Base-by-base conservation (phyloP, 805 yeast genomes). In the Sugiyamaella americana region DNA sequence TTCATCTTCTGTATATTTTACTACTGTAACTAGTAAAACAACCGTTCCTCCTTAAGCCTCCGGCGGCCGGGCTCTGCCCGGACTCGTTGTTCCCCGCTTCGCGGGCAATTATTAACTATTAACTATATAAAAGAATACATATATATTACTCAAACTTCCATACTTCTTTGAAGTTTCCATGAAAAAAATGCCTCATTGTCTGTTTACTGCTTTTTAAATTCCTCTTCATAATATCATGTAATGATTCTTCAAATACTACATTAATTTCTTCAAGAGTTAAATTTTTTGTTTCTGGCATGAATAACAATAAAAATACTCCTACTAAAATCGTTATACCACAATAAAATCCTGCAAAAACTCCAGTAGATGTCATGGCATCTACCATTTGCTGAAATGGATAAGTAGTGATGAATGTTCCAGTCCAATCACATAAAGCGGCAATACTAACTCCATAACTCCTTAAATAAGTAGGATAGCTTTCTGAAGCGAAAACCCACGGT, bases 311-410 rank as follows among this genome's bases (percentile, higher is more conserved):
- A 20, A 45, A 21, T 20, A 41, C 21, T n/a, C 45, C 48, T 16
- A 24, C 46, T 4, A 37, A 3, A n/a, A 44, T 19, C 34, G 38
- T 24, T 4, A 44, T 17, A 5, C 48, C 48, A 8, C 47, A 40
- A 21, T 43, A 43, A 22, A 39, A 44, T 26, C 44, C 48, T n/a
- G 48, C 45, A 32, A 44, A 44, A 4, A 44, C 48, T 8, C 48
- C 48, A 10, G 48, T 44, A 3, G 48, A 44, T 3, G 48, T 44
- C 48, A 44, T 44, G 2, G 48, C 48, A 8, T 30, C 34, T 16
- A 44, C 38, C 48, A 44, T 44, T 29, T 44, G 48, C 18, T 44
- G 43, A 32, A 44, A 44, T 5, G 48, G 48, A 23, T 44, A 44
- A 2, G 48, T 44, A 19, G 48, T 44, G 13, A 44, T 40, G 24